These are phyloP conservation scores for Thyridium curvatum DNA, from an alignment of 2,329 filamentous ascomycete genomes.

Conservation along the genomic window DNA sequence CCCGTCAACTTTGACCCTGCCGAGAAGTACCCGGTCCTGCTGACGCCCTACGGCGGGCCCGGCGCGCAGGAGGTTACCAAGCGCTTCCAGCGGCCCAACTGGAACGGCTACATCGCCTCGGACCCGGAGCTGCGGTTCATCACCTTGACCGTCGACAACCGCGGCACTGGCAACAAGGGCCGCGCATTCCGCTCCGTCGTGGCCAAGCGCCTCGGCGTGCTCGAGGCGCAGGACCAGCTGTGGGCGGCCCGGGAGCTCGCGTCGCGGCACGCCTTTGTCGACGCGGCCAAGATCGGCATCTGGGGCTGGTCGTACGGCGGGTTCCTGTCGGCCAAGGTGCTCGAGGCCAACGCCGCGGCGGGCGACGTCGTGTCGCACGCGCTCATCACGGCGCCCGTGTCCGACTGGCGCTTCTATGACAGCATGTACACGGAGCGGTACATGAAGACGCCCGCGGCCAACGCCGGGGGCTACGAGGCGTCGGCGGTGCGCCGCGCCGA, in stretches of 20 bases:
- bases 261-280: slow-evolving; percentile 44
- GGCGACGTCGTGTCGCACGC: slow-evolving; percentile 49
- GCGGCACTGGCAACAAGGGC: slow-evolving; percentile 59
- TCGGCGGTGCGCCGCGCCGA: slow-evolving; percentile 50
- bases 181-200: slow-evolving; percentile 56
- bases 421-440: slow-evolving; percentile 67
- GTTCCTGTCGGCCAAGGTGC: slow-evolving; percentile 59
- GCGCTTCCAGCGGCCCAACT: slow-evolving; percentile 46
- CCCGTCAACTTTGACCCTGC: slow-evolving; percentile 56
- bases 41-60: slow-evolving; percentile 64
- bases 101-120: slow-evolving; percentile 58
- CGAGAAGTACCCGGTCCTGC: slow-evolving; percentile 61
- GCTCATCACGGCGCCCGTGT: slow-evolving; percentile 59
- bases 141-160: slow-evolving; percentile 62
- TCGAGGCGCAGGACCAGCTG: slow-evolving; percentile 62
- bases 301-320: slow-evolving; percentile 67
- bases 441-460: slow-evolving; percentile 57
- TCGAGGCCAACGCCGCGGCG: slow-evolving; percentile 50
- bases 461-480: slow-evolving; percentile 53
- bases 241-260: slow-evolving; percentile 56
- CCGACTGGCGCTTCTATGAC: slow-evolving; percentile 67
- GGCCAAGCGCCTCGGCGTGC: slow-evolving; percentile 50
- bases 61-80: slow-evolving; percentile 57
- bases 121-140: slow-evolving; percentile 64
- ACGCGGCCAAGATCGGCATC: slow-evolving; percentile 55